These are phyloP conservation scores for Kurtzmaniella fragi DNA, from an alignment of 805 yeast genomes.

Conservation along the genomic window DNA sequence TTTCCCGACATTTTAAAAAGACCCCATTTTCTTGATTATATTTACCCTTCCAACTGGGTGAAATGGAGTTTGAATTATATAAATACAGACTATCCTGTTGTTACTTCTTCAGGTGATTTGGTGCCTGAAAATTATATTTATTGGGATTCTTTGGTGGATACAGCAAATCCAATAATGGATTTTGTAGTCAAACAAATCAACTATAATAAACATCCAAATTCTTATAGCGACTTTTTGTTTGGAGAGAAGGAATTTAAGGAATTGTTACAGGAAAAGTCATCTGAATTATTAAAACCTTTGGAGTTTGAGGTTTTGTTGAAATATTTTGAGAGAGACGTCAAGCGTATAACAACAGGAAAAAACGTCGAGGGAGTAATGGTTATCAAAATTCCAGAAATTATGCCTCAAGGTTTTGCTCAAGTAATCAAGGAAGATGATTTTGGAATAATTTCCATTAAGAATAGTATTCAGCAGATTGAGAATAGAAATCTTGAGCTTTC, in stretches of 20 bases:
- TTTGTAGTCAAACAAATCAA: conserved; percentile 7
- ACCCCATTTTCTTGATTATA: conserved; percentile 1
- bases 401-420: not conserved
- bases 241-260: not conserved
- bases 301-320: conserved; percentile 25
- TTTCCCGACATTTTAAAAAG: conserved; percentile 3
- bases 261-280: not conserved
- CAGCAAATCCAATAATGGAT: conserved; percentile 1
- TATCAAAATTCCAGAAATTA: conserved; percentile 18
- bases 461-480: conserved; percentile 12
- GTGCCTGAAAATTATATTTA: conserved; percentile 19
- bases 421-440: conserved; percentile 25
- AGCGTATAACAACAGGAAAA: conserved; percentile 3
- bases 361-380: conserved; percentile 6
- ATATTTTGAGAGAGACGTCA: conserved; percentile 23
- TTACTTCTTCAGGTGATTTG: conserved; percentile 10
- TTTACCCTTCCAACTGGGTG: conserved; percentile 12
- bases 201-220: not conserved
- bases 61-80: conserved; percentile 9
- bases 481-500: conserved; percentile 16
- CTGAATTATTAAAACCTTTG: conserved; percentile 6
- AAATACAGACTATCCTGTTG: conserved; percentile 12
- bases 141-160: conserved; percentile 7
- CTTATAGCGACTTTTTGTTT: conserved; percentile 1
- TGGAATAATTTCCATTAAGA: conserved; percentile 23